Percentiles rank a stretch among this genome's conserved stretches.
These are phyloP conservation scores for Ampelomyces quisqualis DNA, from an alignment of 2,329 filamentous ascomycete species.

Conservation along the genomic window DNA sequence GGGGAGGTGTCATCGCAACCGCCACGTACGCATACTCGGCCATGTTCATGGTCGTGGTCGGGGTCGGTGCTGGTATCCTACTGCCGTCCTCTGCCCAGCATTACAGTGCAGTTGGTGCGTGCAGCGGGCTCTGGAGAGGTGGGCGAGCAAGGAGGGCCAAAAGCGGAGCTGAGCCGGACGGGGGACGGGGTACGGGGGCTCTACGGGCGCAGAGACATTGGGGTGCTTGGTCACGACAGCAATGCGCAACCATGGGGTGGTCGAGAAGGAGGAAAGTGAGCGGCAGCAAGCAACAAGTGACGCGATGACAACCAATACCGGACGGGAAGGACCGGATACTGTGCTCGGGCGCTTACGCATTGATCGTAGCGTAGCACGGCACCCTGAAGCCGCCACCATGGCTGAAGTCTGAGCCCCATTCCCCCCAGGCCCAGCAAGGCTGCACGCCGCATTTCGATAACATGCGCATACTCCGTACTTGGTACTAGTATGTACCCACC, in stretches of 20 bases:
- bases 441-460: not conserved
- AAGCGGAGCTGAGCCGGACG: constrained; percentile 22
- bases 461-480: not conserved
- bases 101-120: constrained; percentile 13
- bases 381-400: constrained; percentile 1
- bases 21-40: constrained; percentile 30
- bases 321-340: constrained; percentile 20
- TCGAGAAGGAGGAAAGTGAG: not conserved
- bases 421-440: constrained; percentile 12
- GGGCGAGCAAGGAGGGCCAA: constrained; percentile 41
- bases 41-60: constrained; percentile 13
- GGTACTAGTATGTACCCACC: no score
- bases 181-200: constrained; percentile 8
- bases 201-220: constrained; percentile 12
- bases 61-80: constrained; percentile 6
- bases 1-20: constrained; percentile 2
- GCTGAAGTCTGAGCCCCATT: constrained; percentile 3
- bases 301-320: not conserved
- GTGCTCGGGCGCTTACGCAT: constrained; percentile 24
- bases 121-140: constrained; percentile 8
- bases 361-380: constrained; percentile 8
- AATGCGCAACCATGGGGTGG: constrained; percentile 1
- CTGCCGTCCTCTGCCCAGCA: constrained; percentile 6
- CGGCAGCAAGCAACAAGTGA: constrained; percentile 1
- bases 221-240: not conserved